Conservation (phyloP, 371 early-diverging fungal genomes). For the Apophysomyces sp. region DNA sequence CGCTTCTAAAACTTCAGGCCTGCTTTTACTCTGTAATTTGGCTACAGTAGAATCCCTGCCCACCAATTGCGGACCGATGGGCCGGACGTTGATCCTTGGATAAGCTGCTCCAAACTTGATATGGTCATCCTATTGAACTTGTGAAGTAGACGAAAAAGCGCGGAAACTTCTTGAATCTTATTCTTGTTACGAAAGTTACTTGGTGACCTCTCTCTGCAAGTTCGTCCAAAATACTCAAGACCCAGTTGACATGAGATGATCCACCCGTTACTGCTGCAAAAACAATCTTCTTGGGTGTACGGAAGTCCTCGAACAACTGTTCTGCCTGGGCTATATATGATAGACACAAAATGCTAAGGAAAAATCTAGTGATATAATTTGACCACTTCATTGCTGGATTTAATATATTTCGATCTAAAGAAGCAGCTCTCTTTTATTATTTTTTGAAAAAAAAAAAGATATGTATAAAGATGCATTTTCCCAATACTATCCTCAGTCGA, state of each 20-base stretch:
- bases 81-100: slow-evolving; percentile 5
- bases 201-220: slow-evolving; percentile 7
- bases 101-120: slow-evolving; percentile 9
- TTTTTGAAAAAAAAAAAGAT: too few relatives aligned
- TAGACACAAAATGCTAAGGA: background rate
- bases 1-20: too few relatives aligned
- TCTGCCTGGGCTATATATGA: background rate
- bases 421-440: too few relatives aligned
- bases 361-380: too few relatives aligned
- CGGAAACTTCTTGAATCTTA: background rate
- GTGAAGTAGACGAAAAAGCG: background rate
- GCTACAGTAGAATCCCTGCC: too few relatives aligned
- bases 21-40: too few relatives aligned
- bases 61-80: slow-evolving; percentile 5
- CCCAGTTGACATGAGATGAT: slow-evolving; percentile 10
- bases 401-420: too few relatives aligned
- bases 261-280: slow-evolving; percentile 4
- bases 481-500: too few relatives aligned
- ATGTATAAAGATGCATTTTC: too few relatives aligned
- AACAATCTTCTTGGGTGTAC: slow-evolving; percentile 4
- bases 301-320: background rate
- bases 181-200: slow-evolving; percentile 2
- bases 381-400: too few relatives aligned
- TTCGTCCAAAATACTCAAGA: slow-evolving; percentile 1
- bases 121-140: slow-evolving; percentile 18